Percentiles rank a stretch among this genome's conserved stretches.
phyloP scores from a whole-genome alignment of 371 early-diverging fungal species.

The Rhizopus delemar region DNA sequence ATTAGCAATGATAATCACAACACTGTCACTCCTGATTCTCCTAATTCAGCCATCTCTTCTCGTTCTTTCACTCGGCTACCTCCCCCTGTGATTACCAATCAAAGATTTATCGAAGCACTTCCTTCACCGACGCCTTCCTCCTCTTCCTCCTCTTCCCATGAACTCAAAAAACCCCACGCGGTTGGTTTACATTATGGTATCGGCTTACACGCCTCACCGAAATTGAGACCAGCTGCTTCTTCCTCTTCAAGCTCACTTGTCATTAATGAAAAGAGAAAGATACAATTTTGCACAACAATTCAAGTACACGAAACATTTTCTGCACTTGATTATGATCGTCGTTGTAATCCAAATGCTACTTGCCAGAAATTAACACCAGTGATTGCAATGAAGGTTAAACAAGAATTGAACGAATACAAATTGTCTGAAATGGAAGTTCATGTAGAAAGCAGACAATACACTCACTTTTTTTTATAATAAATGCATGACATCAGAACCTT shows the following conservation, averaged over 20 bases:
- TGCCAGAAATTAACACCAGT: constrained; percentile 65
- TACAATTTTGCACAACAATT: constrained; percentile 64
- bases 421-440: constrained; percentile 75
- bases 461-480: constrained; percentile 70
- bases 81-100: constrained; percentile 27
- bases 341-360: constrained; percentile 63
- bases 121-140: constrained; percentile 45
- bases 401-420: constrained; percentile 79
- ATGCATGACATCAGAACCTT: neutral
- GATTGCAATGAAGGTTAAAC: constrained; percentile 73
- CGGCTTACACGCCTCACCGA: constrained; percentile 49
- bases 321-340: constrained; percentile 70
- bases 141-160: constrained; percentile 29
- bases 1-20: constrained; percentile 10
- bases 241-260: constrained; percentile 34
- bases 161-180: constrained; percentile 7
- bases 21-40: constrained; percentile 35
- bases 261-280: constrained; percentile 20
- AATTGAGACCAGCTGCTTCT: constrained; percentile 40
- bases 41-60: constrained; percentile 38
- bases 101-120: constrained; percentile 18
- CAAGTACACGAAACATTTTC: constrained; percentile 70
- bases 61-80: constrained; percentile 31
- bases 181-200: constrained; percentile 45
- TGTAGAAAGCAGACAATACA: constrained; percentile 69